Base-by-base conservation (phyloP, 352 stramenopile genomes). In the Halophytophthora batemanensis region DNA sequence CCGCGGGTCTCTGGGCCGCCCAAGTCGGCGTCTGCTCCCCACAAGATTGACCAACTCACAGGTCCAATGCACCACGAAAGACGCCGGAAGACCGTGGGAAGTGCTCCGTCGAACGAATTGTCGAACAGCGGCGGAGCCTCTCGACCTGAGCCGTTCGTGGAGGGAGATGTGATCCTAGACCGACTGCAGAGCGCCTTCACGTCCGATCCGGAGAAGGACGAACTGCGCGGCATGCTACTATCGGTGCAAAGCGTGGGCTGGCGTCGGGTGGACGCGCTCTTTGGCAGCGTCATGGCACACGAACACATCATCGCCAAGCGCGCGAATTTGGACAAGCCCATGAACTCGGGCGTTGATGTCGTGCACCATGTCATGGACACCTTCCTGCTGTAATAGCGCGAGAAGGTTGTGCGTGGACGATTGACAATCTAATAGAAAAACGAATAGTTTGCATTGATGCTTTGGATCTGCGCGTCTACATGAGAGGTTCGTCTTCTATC, bases 301-400 rank as follows among this genome's bases (percentile, higher is more conserved):
- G 77, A 89, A 51, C 76, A 82, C 50, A 93, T 93, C 59, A 87
- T 93, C 53, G 82, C 79, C 34, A 91, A 90, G 56, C 71, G 78
- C 50, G 70, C 77, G 11, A 82, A 81, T 23, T 57, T 69, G 11
- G 36, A 69, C 48, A 87, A 85, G 53, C 68, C 76, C 3, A 40
- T 75, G 19, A 69, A 82, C 22, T 86, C 72, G 7, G 81, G 81
- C 28, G 55, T 90, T 49, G 81, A 91, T 48, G 55, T 91, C 17
- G 76, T 88, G 28, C 77, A 90, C 42, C 81, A 92, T 60, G 64
- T 85, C 41, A 85, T 87, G 60, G 74, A 91, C 53, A 82, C 74
- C 14, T 82, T 91, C 37, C 18, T 87, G 29, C 38, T 84, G 1
- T 90, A n/a, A n/a, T n/a, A n/a, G n/a, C n/a, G n/a, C n/a, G n/a